These are phyloP conservation scores for Aspergillus ruber DNA, from an alignment of 2,329 filamentous ascomycete genomes.

Conservation along the genomic window DNA sequence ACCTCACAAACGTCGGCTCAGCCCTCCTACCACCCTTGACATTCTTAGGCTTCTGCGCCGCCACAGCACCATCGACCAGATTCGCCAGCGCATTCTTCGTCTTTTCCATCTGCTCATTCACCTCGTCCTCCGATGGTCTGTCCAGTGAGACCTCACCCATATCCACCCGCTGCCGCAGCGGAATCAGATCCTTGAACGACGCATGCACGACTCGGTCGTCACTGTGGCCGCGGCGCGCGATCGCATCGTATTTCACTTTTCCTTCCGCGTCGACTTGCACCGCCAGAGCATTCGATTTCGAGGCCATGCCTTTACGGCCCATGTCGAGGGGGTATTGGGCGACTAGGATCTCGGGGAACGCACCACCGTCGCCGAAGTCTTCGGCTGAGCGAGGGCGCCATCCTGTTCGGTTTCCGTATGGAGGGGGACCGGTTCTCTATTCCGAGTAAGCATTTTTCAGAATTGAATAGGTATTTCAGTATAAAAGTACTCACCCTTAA, in stretches of 20 bases:
- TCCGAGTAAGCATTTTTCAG: not conserved
- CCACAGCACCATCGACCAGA: slow-evolving; percentile 76
- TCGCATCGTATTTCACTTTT: slow-evolving; percentile 93
- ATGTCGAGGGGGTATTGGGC: slow-evolving; percentile 95
- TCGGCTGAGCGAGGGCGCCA: slow-evolving; percentile 86
- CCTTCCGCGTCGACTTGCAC: slow-evolving; percentile 86
- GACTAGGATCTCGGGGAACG: slow-evolving; percentile 87
- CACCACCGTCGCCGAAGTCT: slow-evolving; percentile 93
- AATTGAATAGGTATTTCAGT: slow-evolving; percentile 6
- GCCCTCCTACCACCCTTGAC: slow-evolving; percentile 73
- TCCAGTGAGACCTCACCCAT: slow-evolving; percentile 85
- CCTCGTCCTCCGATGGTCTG: slow-evolving; percentile 75
- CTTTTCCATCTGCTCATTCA: slow-evolving; percentile 74
- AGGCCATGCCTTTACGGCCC: slow-evolving; percentile 67
- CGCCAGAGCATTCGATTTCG: slow-evolving; percentile 78
- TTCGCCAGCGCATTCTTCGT: slow-evolving; percentile 80
- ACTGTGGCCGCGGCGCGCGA: slow-evolving; percentile 80
- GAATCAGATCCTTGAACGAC: slow-evolving; percentile 95
- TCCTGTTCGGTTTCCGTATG: slow-evolving; percentile 78
- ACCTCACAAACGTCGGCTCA: slow-evolving; percentile 88
- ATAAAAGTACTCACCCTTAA: slow-evolving; percentile 51
- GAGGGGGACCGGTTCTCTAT: slow-evolving; percentile 72
- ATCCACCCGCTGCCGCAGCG: slow-evolving; percentile 84
- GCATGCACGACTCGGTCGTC: slow-evolving; percentile 83
- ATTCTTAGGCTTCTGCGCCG: slow-evolving; percentile 93